Base-by-base conservation (phyloP, 495 filamentous ascomycete species). In the Penicillium paxilli region DNA sequence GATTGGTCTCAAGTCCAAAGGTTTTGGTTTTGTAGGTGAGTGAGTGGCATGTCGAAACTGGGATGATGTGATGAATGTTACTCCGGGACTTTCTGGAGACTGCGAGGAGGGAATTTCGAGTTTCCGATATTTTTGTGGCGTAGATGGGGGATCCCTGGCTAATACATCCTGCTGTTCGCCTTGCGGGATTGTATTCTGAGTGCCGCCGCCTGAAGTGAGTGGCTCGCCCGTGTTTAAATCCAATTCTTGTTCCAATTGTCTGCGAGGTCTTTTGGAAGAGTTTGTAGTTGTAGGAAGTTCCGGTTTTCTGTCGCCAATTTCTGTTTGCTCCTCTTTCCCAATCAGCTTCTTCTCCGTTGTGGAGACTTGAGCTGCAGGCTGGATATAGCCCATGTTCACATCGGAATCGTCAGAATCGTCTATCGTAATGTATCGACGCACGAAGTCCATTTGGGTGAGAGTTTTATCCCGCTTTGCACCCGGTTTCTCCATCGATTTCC, bases 381-480 rank as follows among this genome's bases (percentile, higher is more conserved):
- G 63, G 12, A 68, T 65, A 26, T 76, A 74, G 38, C 70, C 68
- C 57, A 74, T 49, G 24, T 72, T 68, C 49, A 64, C 41, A 44
- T 77, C 72, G 25, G 60, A 44, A 14, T 68, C 67, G 30, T 72
- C 71, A 21, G 74, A 71, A 7, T 69, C 59, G 14, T 73, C 67
- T 40, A 78, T 70, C 28, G 67, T 60, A 33, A 76, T 59, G 38
- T 68, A 71, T 3, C 69, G 73, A 24, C 65, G 66, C 41, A 78
- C 73, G 50, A 73, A 78, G 44, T 75, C 64, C 73, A 78, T 78
- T 52, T 78, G 75, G 9, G 75, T 78, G 7, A 78, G 63, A 4
- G 75, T 78, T 37, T 76, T 76, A 22, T 75, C 64, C 16, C 64
- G 62, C 51, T 69, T 68, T 44, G 41, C 33, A 17, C 46, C n/a